phyloP scores from a whole-genome alignment of 2,329 filamentous ascomycete species.

The Cryphonectria carpinicola region DNA sequence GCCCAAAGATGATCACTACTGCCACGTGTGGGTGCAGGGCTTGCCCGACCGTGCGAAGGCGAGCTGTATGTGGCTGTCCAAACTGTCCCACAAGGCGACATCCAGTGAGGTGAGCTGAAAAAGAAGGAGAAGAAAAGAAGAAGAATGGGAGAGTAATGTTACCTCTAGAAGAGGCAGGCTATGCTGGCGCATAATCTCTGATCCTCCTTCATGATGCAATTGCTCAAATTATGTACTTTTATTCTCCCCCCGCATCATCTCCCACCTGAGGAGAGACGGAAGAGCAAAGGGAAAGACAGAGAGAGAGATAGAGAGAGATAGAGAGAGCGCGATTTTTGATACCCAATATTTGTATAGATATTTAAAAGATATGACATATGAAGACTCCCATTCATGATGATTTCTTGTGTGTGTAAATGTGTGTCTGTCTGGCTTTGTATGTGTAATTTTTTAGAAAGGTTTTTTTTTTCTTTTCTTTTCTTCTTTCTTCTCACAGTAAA shows the following conservation, averaged over 20 bases:
- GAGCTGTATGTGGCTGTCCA: slow-evolving; percentile 21
- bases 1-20: neutral
- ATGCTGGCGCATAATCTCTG: neutral
- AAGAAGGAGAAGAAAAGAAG: neutral
- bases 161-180: neutral
- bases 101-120: neutral
- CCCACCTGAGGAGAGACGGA: neutral
- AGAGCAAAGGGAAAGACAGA: neutral
- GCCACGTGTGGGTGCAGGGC: slow-evolving; percentile 18
- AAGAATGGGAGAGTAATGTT: neutral
- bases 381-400: neutral
- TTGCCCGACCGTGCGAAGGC: slow-evolving; percentile 15
- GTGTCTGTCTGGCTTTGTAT: neutral
- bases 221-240: neutral
- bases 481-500: neutral
- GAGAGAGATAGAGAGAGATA: neutral
- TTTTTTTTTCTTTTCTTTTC: neutral
- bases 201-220: neutral
- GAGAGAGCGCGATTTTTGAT: neutral
- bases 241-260: neutral
- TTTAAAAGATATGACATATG: neutral
- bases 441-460: neutral
- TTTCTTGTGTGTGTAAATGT: neutral
- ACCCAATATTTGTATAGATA: slow-evolving; percentile 7
- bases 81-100: slow-evolving; percentile 15